Evolutionary conservation across 139 green algal species (phyloP).

Genomic region (Chlamydomonas eustigma): DNA sequence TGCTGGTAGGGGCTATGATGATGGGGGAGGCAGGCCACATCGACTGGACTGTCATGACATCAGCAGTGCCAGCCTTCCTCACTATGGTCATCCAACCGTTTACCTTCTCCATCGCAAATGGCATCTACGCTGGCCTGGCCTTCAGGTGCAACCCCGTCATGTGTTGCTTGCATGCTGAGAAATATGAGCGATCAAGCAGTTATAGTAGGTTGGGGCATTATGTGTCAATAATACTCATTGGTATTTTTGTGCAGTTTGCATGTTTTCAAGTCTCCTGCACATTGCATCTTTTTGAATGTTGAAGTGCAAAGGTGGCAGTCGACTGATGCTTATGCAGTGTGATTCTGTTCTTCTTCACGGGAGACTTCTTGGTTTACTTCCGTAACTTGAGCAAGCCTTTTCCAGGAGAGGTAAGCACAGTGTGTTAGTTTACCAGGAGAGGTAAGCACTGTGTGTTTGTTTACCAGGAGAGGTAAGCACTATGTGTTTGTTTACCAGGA

Average conservation of each 20-base stretch:
- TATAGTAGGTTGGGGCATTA: too few species aligned
- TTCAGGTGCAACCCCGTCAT: background rate
- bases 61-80: constrained; percentile 45
- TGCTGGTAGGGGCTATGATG: constrained; percentile 54
- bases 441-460: too few species aligned
- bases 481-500: too few species aligned
- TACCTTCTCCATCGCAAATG: constrained; percentile 53
- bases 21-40: constrained; percentile 45
- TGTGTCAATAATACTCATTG: too few species aligned
- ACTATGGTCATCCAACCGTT: constrained; percentile 50
- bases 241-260: too few species aligned
- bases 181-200: too few species aligned
- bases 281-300: too few species aligned
- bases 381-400: background rate
- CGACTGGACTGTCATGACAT: constrained; percentile 40
- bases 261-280: too few species aligned
- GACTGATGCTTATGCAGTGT: background rate
- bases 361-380: constrained; percentile 8
- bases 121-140: constrained; percentile 13
- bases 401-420: too few species aligned
- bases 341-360: constrained; percentile 8
- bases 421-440: too few species aligned
- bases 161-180: too few species aligned
- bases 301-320: background rate
- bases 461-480: too few species aligned